Evolutionary conservation across 2,329 filamentous ascomycete species (phyloP).

Genomic region (Nothophaeocryptopus gaeumannii): DNA sequence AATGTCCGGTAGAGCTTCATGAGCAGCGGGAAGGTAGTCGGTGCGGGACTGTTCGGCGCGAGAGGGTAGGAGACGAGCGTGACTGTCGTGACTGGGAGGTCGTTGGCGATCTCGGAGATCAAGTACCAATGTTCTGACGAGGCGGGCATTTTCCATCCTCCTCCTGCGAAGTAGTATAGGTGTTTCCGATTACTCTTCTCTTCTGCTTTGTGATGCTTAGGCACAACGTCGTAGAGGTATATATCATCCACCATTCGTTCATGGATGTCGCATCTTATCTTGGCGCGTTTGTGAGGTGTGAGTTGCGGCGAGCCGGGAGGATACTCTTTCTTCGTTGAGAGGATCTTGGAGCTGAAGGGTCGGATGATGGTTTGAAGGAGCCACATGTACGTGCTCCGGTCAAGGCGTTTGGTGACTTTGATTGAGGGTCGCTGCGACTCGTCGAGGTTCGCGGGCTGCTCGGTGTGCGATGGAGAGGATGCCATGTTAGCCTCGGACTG

Average conservation of each 20-base stretch:
- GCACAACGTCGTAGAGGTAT: conserved; percentile 46
- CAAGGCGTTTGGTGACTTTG: conserved; percentile 37
- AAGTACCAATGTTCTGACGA: conserved; percentile 54
- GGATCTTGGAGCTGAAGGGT: conserved; percentile 38
- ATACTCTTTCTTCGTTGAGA: conserved; percentile 31
- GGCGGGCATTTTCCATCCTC: conserved; percentile 55
- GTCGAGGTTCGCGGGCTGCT: neutral
- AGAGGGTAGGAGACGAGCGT: conserved; percentile 54
- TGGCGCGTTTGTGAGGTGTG: conserved; percentile 35
- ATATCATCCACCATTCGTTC: conserved; percentile 45
- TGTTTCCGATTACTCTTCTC: conserved; percentile 29
- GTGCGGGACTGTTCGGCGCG: conserved; percentile 53
- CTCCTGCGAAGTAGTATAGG: conserved; percentile 57
- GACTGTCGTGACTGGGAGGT: conserved; percentile 40
- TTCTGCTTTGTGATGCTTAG: conserved; percentile 7
- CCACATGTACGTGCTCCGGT: conserved; percentile 36
- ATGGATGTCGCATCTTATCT: conserved; percentile 36
- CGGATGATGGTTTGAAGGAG: conserved; percentile 40
- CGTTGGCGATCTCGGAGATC: conserved; percentile 44
- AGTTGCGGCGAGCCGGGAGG: conserved; percentile 44
- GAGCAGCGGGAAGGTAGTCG: conserved; percentile 48
- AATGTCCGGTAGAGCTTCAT: conserved; percentile 45
- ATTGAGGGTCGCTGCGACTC: conserved; percentile 25
- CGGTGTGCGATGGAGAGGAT: no score
- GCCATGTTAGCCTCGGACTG: no score